phyloP scores from a whole-genome alignment of 129 eudicot species.

The Deinandra increscens region DNA sequence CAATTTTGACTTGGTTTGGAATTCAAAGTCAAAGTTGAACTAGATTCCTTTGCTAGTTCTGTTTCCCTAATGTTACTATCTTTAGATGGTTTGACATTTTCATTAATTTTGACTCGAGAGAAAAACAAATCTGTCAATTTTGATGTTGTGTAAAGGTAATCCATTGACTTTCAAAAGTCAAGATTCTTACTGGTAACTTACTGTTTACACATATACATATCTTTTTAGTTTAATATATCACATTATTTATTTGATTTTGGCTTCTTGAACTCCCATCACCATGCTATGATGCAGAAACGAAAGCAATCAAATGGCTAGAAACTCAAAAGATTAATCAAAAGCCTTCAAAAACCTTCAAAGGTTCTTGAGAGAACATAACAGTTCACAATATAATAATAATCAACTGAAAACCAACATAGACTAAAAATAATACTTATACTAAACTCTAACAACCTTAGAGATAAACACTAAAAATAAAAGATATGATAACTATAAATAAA shows the following conservation, averaged over 20 bases:
- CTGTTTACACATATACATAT: neutral
- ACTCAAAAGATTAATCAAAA: too few relatives aligned
- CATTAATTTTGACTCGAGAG: neutral
- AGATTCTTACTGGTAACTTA: slow-evolving; percentile 1
- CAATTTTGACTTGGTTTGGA: too few relatives aligned
- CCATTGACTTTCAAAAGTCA: slow-evolving; percentile 18
- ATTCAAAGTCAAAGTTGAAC: neutral
- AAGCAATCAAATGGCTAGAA: too few relatives aligned
- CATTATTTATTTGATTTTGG: slow-evolving; percentile 9
- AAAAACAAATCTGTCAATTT: neutral
- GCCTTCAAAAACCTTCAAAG: too few relatives aligned
- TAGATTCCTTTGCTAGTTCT: slow-evolving; percentile 2
- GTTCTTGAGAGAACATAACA: too few relatives aligned
- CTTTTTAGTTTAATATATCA: neutral
- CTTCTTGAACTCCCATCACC: slow-evolving; percentile 3
- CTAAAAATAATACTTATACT: too few relatives aligned
- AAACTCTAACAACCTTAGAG: too few relatives aligned
- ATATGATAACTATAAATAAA: too few relatives aligned
- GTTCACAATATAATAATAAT: too few relatives aligned
- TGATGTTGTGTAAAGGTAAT: slow-evolving; percentile 10
- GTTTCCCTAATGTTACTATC: neutral
- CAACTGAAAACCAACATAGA: too few relatives aligned
- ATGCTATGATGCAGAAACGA: too few relatives aligned
- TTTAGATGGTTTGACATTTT: neutral
- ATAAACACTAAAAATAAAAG: too few relatives aligned